Evolutionary conservation across 2,329 filamentous ascomycete species (phyloP), one percentile per base, ranked within the genome.

Genomic region (Penicillium sp.): DNA sequence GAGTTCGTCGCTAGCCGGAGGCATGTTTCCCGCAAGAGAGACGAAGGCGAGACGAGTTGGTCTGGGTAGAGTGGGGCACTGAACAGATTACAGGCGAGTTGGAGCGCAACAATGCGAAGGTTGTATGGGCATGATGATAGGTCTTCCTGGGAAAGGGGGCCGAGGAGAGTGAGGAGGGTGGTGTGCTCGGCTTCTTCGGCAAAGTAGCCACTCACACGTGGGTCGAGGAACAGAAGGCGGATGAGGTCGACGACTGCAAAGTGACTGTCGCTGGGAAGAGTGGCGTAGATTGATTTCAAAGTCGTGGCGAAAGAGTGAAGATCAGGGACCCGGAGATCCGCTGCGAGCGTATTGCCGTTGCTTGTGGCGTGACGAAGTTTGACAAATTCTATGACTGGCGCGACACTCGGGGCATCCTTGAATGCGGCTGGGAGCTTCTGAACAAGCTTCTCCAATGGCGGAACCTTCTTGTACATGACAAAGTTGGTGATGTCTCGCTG

Each of bases 161-260:
- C 66, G 35, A 76, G 70, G 2, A 97, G 76, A 0, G 84, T 80
- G 37, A 83, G 72, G 14, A 94, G 79, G 0, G 90, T 92, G 55
- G 79, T 77, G 59, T 91, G 87, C 8, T 81, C 80, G 16, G 81
- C 74, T 74, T 97, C 92, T 72, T 95, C 90, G 0, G 91, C 91
- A 64, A 93, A 93, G 77, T 87, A 96, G 19, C 90, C 90, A 62
- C 90, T 92, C 16, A 97, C 82, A 42, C 93, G 87, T 0, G 89
- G 82, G 69, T 98, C 94, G 13, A 88, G 82, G 59, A 97, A 85
- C 0, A 90, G 85, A 64, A 91, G 85, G 25, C 95, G 86, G 54
- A 97, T 84, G 1, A 99, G 84, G 72, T 98, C 95, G n/a, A 97
- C 84, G 0, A 93, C 81, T 0, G 92, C 86, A 72, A 98, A 98